Conservation (phyloP, 345 rosid genomes). For the Rhodamnia rubescens region DNA sequence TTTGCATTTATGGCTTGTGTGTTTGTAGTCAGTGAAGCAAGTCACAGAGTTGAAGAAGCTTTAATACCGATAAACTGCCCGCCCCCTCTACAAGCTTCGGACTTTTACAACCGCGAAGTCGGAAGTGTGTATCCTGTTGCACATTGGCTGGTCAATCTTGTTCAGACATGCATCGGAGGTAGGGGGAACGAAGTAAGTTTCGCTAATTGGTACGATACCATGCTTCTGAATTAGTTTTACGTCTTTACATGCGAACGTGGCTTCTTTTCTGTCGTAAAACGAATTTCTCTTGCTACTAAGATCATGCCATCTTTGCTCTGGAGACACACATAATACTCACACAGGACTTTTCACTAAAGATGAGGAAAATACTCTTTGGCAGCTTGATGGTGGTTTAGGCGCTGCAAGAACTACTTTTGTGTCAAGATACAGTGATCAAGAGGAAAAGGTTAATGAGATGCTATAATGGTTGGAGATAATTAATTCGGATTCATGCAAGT, state of each 20-base stretch:
- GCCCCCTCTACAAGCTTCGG: not conserved
- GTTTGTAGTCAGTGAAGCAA: not conserved
- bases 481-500: not conserved
- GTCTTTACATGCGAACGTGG: not conserved
- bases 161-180: not conserved
- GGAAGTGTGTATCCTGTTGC: not conserved
- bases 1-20: not conserved
- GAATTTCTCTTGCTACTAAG: not conserved
- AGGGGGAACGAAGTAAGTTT: not conserved
- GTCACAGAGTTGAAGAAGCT: not conserved
- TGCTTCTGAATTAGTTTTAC: not conserved
- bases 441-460: constrained; percentile 21
- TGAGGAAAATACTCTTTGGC: not conserved
- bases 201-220: not conserved
- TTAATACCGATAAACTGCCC: not conserved
- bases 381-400: constrained; percentile 13
- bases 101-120: not conserved
- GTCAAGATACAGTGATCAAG: constrained; percentile 16
- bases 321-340: not conserved
- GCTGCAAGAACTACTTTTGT: constrained; percentile 16
- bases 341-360: not conserved
- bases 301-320: not conserved
- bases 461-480: not conserved
- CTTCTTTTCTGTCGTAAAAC: not conserved
- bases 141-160: not conserved